These are phyloP conservation scores for Mimosa pudica DNA, from an alignment of 306 rosid species.

Conservation along the genomic window DNA sequence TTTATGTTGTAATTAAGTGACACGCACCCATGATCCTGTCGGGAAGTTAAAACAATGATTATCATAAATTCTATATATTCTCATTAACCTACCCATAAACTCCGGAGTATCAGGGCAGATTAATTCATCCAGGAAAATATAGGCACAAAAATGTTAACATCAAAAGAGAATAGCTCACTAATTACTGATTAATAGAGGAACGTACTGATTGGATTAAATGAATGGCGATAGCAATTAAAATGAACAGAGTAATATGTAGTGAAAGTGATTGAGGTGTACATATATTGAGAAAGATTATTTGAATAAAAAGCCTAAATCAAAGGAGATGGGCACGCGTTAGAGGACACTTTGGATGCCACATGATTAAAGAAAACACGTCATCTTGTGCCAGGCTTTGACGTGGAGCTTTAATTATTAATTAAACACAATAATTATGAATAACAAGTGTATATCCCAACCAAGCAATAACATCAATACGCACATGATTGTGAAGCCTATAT, in stretches of 20 bases:
- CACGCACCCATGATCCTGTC: slow-evolving; percentile 36
- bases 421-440: too few relatives aligned
- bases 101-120: background rate
- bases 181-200: background rate
- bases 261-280: slow-evolving; percentile 27
- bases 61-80: too few relatives aligned
- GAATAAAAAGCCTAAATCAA: slow-evolving; percentile 49
- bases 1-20: background rate
- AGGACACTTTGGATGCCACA: slow-evolving; percentile 40
- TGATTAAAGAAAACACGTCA: slow-evolving; percentile 55
- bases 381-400: slow-evolving; percentile 42
- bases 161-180: background rate
- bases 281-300: background rate
- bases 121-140: background rate
- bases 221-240: background rate
- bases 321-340: slow-evolving; percentile 31
- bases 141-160: background rate
- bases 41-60: slow-evolving; percentile 11
- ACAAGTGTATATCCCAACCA: too few relatives aligned
- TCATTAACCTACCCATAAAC: too few relatives aligned
- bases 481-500: background rate
- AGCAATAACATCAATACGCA: background rate
- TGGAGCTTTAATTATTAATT: slow-evolving; percentile 44
- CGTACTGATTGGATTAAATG: background rate
- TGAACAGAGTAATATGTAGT: background rate